Percentiles rank a stretch among this genome's conserved stretches.
phyloP scores from a whole-genome alignment of 129 eudicot species.

The Helichrysum umbraculigerum region DNA sequence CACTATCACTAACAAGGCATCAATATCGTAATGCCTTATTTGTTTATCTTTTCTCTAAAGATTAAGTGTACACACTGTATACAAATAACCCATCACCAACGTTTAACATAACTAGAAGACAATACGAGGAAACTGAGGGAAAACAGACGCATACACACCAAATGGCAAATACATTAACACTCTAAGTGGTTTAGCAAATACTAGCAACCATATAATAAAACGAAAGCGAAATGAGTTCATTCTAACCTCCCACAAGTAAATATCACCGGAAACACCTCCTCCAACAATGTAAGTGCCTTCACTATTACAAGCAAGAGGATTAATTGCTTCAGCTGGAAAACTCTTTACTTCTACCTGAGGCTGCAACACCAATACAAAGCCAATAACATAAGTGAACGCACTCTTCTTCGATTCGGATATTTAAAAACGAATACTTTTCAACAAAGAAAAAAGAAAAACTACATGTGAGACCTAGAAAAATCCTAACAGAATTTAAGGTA shows the following conservation, averaged over 20 bases:
- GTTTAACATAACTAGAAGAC: not conserved
- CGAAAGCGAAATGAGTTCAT: not conserved
- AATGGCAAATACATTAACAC: too few relatives aligned
- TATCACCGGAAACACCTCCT: slow-evolving; percentile 71
- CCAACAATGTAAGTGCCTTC: slow-evolving; percentile 75
- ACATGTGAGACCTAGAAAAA: too few relatives aligned
- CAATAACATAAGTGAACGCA: not conserved
- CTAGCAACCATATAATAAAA: not conserved
- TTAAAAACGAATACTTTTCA: not conserved
- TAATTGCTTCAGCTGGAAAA: slow-evolving; percentile 79
- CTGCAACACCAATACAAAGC: slow-evolving; percentile 32
- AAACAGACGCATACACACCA: not conserved
- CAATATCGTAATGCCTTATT: not conserved
- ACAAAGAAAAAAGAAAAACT: not conserved
- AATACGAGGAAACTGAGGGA: not conserved
- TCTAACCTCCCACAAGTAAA: slow-evolving; percentile 79
- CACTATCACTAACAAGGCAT: not conserved
- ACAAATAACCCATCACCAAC: not conserved
- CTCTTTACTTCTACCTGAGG: slow-evolving; percentile 89
- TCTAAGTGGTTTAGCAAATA: too few relatives aligned
- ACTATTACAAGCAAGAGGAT: slow-evolving; percentile 57
- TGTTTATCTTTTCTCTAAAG: not conserved
- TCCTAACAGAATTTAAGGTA: not conserved
- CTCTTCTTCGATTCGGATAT: not conserved
- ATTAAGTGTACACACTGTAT: not conserved